These are phyloP conservation scores for Auricularia sp. DNA, from an alignment of 768 basidiomycete genomes.

Conservation along the genomic window DNA sequence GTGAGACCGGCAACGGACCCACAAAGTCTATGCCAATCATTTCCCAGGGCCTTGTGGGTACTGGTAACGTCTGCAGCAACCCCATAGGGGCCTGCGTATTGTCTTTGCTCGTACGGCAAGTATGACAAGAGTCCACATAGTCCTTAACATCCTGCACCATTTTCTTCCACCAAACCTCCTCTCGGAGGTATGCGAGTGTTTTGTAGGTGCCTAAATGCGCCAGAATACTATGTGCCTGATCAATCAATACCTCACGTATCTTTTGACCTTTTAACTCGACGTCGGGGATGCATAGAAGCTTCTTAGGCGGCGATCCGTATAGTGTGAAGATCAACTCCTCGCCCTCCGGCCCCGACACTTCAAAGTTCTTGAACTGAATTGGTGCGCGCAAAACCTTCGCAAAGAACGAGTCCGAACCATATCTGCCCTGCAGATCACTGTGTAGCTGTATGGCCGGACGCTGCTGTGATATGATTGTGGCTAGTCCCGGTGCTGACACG, in stretches of 20 bases:
- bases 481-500: no score
- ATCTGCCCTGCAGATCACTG: not conserved
- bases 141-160: conserved; percentile 20
- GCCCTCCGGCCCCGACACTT: not conserved
- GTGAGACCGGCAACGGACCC: conserved; percentile 16
- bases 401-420: no score
- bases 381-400: no score
- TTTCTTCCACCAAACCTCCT: conserved; percentile 31
- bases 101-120: conserved; percentile 15
- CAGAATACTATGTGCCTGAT: conserved; percentile 23
- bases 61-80: conserved; percentile 15
- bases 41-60: conserved; percentile 19
- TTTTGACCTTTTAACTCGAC: not conserved
- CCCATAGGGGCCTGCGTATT: conserved; percentile 15
- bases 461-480: no score
- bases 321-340: no score
- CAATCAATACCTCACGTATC: conserved; percentile 8
- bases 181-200: no score
- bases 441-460: no score
- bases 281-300: conserved; percentile 10
- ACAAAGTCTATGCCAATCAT: conserved; percentile 21
- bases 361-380: no score
- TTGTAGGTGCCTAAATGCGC: conserved; percentile 30
- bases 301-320: no score
- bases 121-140: conserved; percentile 19